These are phyloP conservation scores for Neolentinus lepideus DNA, from an alignment of 1,284 basidiomycete species.

Conservation along the genomic window DNA sequence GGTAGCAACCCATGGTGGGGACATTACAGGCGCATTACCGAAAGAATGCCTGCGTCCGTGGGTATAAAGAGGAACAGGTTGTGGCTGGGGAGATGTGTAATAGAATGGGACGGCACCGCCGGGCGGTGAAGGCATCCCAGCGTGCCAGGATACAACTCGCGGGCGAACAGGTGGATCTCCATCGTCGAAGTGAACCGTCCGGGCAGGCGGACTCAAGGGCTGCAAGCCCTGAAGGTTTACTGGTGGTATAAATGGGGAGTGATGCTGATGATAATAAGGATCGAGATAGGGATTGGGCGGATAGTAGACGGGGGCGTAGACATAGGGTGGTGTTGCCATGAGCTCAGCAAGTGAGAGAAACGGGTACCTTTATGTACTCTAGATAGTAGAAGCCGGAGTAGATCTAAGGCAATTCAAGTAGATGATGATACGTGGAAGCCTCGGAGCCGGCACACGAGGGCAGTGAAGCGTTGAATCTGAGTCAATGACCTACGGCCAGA, in stretches of 20 bases:
- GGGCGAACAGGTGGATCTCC: neutral
- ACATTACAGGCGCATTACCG: neutral
- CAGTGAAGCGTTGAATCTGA: neutral
- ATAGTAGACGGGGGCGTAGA: neutral
- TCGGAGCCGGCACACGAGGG: neutral
- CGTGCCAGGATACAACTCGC: conserved; percentile 1
- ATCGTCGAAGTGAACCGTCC: conserved; percentile 1
- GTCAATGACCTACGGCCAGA: neutral
- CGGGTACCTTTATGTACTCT: too few relatives aligned
- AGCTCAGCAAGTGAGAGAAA: neutral
- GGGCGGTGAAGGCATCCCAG: conserved; percentile 1
- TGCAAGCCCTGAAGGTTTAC: neutral
- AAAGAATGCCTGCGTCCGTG: conserved; percentile 1
- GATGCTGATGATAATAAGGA: neutral
- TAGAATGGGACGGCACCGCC: neutral
- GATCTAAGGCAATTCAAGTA: too few relatives aligned
- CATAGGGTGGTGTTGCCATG: neutral
- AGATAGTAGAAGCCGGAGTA: too few relatives aligned
- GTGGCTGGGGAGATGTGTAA: neutral
- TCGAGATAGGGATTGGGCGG: neutral
- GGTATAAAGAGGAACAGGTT: neutral
- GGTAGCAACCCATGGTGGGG: neutral
- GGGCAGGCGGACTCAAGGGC: neutral
- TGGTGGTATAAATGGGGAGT: neutral
- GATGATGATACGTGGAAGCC: neutral